Percentiles rank a stretch among this genome's conserved stretches.
These are phyloP conservation scores for Tuber calosporum DNA, from an alignment of 495 filamentous ascomycete genomes.

Conservation along the genomic window DNA sequence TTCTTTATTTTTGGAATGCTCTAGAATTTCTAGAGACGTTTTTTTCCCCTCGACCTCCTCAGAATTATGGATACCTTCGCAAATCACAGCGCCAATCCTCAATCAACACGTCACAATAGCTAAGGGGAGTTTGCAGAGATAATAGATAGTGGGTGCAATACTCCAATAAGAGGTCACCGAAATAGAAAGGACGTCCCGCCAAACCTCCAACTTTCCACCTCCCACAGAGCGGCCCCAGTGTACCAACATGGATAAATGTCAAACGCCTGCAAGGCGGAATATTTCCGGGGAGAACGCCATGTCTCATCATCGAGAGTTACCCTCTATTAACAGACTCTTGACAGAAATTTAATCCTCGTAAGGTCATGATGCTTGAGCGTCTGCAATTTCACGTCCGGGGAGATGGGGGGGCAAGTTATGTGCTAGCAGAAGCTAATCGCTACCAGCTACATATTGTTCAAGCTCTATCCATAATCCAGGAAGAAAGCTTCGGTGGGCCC, in stretches of 20 bases:
- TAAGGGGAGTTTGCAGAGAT: background rate
- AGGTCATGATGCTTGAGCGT: background rate
- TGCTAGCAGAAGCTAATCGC: background rate
- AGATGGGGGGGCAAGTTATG: background rate
- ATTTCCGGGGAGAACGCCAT: background rate
- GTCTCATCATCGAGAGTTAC: background rate
- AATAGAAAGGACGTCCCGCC: background rate
- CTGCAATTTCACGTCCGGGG: background rate
- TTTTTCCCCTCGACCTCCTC: background rate
- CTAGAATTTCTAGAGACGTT: background rate
- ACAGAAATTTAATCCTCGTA: background rate
- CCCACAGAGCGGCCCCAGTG: background rate
- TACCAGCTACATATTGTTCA: background rate
- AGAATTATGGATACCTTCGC: background rate
- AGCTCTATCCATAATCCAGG: background rate
- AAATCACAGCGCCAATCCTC: background rate
- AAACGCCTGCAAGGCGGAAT: background rate
- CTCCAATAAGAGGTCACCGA: background rate
- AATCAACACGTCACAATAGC: background rate
- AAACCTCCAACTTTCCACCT: background rate
- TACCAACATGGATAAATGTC: background rate
- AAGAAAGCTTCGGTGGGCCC: background rate
- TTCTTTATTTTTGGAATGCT: background rate
- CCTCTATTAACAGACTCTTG: background rate
- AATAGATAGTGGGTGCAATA: background rate